Conservation (phyloP, 2,329 filamentous ascomycete genomes). For the Calonectria fujianensis region DNA sequence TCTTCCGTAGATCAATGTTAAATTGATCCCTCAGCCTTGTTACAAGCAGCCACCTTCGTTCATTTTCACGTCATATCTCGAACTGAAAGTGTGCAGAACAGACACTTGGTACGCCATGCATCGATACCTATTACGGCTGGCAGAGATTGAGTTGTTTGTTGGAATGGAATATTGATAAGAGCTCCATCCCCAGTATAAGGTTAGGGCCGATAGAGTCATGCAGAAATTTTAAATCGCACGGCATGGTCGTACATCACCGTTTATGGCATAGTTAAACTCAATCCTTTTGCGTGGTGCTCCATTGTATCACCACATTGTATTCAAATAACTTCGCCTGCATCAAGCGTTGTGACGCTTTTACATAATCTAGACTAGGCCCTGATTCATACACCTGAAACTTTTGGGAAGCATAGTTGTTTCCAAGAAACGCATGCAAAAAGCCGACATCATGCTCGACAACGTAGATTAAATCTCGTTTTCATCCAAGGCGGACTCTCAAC, state of each 20-base stretch:
- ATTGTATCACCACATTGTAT: background rate
- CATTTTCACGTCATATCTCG: background rate
- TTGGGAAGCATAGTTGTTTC: no score
- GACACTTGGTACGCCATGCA: background rate
- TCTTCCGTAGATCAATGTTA: background rate
- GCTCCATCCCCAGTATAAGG: background rate
- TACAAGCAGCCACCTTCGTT: background rate
- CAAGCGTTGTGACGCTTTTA: background rate
- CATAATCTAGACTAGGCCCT: background rate
- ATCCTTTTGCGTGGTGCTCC: background rate
- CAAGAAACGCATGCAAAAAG: no score
- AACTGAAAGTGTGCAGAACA: background rate
- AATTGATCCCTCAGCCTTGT: background rate
- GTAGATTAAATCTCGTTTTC: no score
- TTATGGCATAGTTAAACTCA: background rate
- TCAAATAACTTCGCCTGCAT: background rate
- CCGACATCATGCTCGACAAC: no score
- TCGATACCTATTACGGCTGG: background rate
- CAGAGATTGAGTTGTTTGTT: background rate
- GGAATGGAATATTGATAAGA: background rate
- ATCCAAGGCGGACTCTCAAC: no score
- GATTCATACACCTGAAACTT: background rate
- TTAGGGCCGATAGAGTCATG: conserved; percentile 4
- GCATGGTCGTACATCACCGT: background rate
- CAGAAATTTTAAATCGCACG: background rate